Evolutionary conservation across 345 rosid species (phyloP).

Genomic region (Mallotus nudiflorus): DNA sequence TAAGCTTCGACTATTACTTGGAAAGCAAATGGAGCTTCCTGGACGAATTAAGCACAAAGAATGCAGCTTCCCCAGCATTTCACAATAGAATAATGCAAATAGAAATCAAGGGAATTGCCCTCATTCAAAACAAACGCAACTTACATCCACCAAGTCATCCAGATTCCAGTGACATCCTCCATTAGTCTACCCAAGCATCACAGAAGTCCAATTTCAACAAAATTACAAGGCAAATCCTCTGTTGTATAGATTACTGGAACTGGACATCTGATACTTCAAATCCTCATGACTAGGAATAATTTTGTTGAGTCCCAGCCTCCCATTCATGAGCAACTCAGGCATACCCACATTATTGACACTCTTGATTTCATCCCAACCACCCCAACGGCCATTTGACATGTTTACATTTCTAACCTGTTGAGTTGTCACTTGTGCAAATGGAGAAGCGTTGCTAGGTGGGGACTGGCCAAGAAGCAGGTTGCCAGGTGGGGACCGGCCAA

Average conservation of each 20-base stretch:
- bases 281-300: constrained; percentile 38
- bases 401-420: constrained; percentile 34
- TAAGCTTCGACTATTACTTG: constrained; percentile 1
- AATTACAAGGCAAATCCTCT: constrained; percentile 50
- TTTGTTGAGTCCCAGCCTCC: constrained; percentile 36
- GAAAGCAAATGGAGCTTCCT: neutral
- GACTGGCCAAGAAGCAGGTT: too few relatives aligned
- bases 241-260: constrained; percentile 44
- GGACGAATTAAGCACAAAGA: neutral
- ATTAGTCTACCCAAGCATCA: constrained; percentile 5
- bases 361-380: constrained; percentile 44
- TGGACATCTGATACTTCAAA: constrained; percentile 37
- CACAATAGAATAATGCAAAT: neutral
- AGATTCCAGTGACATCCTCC: neutral
- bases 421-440: constrained; percentile 29
- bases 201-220: constrained; percentile 7
- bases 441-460: constrained; percentile 27
- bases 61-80: neutral
- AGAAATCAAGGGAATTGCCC: neutral
- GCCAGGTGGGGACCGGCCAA: too few relatives aligned
- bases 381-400: constrained; percentile 42
- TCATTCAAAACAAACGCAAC: neutral
- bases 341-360: constrained; percentile 27
- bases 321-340: constrained; percentile 36
- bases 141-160: constrained; percentile 3